Evolutionary conservation across 2,329 filamentous ascomycete genomes (phyloP).

Genomic region (Pestalotiopsis sp.): DNA sequence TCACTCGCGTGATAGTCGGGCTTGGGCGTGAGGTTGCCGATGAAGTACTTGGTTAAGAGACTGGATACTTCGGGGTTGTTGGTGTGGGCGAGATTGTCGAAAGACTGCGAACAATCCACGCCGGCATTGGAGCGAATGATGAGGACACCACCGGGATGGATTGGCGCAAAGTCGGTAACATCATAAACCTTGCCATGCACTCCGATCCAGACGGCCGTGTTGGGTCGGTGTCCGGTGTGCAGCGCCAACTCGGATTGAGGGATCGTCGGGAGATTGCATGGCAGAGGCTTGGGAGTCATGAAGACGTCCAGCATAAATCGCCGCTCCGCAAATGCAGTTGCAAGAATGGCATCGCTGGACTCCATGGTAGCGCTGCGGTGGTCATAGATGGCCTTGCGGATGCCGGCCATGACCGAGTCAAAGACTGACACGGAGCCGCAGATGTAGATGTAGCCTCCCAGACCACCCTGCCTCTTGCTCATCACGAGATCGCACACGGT

Average conservation of each 20-base stretch:
- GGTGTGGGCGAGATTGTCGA: slow-evolving; percentile 54
- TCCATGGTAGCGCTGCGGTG: slow-evolving; percentile 52
- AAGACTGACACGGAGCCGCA: slow-evolving; percentile 50
- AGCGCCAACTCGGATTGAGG: slow-evolving; percentile 48
- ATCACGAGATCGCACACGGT: slow-evolving; percentile 55
- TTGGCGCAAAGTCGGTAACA: slow-evolving; percentile 51
- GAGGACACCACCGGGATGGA: slow-evolving; percentile 53
- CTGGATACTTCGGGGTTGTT: slow-evolving; percentile 55
- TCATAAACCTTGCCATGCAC: slow-evolving; percentile 56
- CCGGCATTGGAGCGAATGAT: slow-evolving; percentile 56
- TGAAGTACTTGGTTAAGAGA: slow-evolving; percentile 54
- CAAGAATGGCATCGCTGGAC: slow-evolving; percentile 48
- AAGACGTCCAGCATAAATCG: slow-evolving; percentile 59
- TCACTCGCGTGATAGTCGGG: slow-evolving; percentile 43
- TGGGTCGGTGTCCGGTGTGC: slow-evolving; percentile 50
- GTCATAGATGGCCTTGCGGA: slow-evolving; percentile 55
- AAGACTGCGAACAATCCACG: slow-evolving; percentile 52
- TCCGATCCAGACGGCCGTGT: slow-evolving; percentile 48
- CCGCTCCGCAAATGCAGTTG: slow-evolving; percentile 54
- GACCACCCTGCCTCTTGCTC: slow-evolving; percentile 55
- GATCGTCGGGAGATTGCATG: slow-evolving; percentile 50
- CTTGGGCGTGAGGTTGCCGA: slow-evolving; percentile 51
- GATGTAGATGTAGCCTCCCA: slow-evolving; percentile 48
- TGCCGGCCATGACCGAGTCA: slow-evolving; percentile 56
- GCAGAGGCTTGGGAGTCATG: slow-evolving; percentile 54